These are phyloP conservation scores for Fusarium multiceps DNA, from an alignment of 2,329 filamentous ascomycete species.

Conservation along the genomic window DNA sequence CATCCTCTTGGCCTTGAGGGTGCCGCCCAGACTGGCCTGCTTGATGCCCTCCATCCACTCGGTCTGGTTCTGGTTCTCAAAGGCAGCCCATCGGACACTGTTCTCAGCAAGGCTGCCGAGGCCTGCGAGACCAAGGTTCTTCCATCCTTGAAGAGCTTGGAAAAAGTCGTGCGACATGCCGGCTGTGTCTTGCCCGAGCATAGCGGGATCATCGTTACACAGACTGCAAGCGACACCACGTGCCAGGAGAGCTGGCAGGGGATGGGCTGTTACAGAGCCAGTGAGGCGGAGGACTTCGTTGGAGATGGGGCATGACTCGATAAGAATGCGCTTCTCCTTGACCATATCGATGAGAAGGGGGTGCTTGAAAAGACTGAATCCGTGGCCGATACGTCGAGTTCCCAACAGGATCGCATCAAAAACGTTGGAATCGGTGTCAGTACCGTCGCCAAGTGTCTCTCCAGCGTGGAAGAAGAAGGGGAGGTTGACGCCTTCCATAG, in stretches of 20 bases:
- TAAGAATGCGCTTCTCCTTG: conserved; percentile 85
- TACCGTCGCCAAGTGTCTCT: conserved; percentile 82
- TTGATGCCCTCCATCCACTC: conserved; percentile 80
- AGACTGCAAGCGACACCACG: conserved; percentile 86
- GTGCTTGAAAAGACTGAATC: conserved; percentile 89
- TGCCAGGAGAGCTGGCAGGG: conserved; percentile 84
- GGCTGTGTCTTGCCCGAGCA: conserved; percentile 83
- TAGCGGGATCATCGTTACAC: conserved; percentile 90
- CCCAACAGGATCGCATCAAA: conserved; percentile 91
- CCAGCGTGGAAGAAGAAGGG: conserved; percentile 98
- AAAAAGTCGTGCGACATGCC: conserved; percentile 95
- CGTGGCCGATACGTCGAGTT: conserved; percentile 89
- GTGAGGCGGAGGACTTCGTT: conserved; percentile 89
- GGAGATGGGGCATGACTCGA: conserved; percentile 91
- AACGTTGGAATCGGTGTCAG: conserved; percentile 80
- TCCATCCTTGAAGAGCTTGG: conserved; percentile 91
- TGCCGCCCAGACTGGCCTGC: conserved; percentile 76
- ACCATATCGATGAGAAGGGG: conserved; percentile 89
- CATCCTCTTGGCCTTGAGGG: conserved; percentile 77
- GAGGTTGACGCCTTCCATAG: conserved; percentile 79
- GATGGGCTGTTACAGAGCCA: conserved; percentile 79
- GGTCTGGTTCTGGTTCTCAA: conserved; percentile 78
- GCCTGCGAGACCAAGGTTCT: conserved; percentile 89
- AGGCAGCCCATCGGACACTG: conserved; percentile 88
- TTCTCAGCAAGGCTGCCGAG: conserved; percentile 91